These are phyloP conservation scores for Aegilops longissima DNA, from an alignment of 176 grass and related monocot genomes.

Conservation along the genomic window DNA sequence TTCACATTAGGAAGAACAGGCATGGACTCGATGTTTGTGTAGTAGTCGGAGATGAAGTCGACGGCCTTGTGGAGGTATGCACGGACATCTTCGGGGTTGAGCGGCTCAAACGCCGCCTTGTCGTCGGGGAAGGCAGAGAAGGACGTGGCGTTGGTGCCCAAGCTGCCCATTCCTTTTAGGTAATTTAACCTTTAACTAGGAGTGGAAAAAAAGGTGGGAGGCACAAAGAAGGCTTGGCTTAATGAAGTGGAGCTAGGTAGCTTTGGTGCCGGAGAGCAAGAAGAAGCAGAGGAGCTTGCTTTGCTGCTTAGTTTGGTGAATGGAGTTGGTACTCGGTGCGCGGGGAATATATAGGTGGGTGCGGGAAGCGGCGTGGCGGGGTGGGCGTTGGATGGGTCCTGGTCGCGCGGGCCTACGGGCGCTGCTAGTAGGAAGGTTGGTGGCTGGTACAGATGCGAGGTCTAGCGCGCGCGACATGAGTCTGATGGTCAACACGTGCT, in stretches of 20 bases:
- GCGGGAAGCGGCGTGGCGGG: neutral
- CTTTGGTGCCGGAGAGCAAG: too few relatives aligned
- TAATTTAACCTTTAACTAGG: too few relatives aligned
- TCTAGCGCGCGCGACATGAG: neutral
- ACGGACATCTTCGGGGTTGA: neutral
- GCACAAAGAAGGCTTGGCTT: neutral
- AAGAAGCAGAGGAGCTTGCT: too few relatives aligned
- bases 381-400: neutral
- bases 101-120: neutral
- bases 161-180: neutral
- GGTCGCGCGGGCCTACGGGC: neutral
- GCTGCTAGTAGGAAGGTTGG: neutral
- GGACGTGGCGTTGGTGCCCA: neutral
- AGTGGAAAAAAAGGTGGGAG: neutral
- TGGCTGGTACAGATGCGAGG: neutral
- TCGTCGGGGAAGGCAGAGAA: neutral
- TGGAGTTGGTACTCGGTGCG: neutral
- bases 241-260: neutral
- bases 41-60: slow-evolving; percentile 14
- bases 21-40: neutral
- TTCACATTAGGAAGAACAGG: neutral
- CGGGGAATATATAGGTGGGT: neutral
- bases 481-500: neutral
- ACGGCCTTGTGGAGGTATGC: slow-evolving; percentile 12
- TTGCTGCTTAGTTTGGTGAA: neutral